phyloP scores from a whole-genome alignment of 2,329 filamentous ascomycete species.

The Penicillium psychrosexuale region DNA sequence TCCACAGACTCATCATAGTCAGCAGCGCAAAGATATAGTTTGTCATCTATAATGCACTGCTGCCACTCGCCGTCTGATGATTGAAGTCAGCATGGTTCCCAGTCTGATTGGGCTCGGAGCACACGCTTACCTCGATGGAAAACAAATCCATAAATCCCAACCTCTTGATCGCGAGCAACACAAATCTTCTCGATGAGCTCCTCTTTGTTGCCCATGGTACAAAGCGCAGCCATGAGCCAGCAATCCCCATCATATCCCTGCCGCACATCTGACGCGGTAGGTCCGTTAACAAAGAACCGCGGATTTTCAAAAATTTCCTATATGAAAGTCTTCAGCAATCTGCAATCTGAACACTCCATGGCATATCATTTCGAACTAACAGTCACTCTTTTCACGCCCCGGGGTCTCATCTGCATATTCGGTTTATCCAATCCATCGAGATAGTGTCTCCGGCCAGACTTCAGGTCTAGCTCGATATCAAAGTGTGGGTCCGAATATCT shows the following conservation, averaged over 20 bases:
- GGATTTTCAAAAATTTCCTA: conserved; percentile 75
- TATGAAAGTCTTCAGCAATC: conserved; percentile 5
- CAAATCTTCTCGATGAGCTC: conserved; percentile 71
- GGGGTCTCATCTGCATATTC: conserved; percentile 53
- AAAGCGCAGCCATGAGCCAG: conserved; percentile 79
- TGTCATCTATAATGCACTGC: conserved; percentile 87
- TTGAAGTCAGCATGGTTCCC: background rate
- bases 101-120: background rate
- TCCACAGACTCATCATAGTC: conserved; percentile 77
- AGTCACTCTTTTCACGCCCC: conserved; percentile 69
- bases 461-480: conserved; percentile 74
- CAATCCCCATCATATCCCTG: conserved; percentile 79
- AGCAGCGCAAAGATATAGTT: conserved; percentile 77
- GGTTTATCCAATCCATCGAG: conserved; percentile 46
- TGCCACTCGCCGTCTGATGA: conserved; percentile 78
- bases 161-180: conserved; percentile 66
- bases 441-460: conserved; percentile 54
- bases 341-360: too few species aligned
- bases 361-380: conserved; percentile 29
- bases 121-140: conserved; percentile 62
- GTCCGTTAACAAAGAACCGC: conserved; percentile 73
- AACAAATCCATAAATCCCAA: conserved; percentile 82
- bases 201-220: conserved; percentile 70
- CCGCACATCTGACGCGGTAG: conserved; percentile 71
- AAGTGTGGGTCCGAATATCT: conserved; percentile 87